A percentile compares a stretch with the other conserved stretches of the same genome.
phyloP scores from a whole-genome alignment of 331 rosid species.

The Malus hybrid region DNA sequence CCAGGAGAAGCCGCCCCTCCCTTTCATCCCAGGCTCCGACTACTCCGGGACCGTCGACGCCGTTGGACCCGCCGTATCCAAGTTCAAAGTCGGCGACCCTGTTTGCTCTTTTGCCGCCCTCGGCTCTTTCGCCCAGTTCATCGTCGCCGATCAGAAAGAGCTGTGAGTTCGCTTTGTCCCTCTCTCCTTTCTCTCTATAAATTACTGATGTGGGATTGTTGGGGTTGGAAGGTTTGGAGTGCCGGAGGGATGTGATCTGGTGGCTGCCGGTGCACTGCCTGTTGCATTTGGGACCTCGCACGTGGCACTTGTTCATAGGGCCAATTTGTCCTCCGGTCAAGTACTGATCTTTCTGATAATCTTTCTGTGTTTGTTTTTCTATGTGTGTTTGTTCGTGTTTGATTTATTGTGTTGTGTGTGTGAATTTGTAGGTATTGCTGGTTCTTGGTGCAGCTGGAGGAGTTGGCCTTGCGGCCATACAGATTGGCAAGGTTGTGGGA shows the following conservation, averaged over 20 bases:
- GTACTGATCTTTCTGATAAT: conserved; percentile 19
- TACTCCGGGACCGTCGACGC: conserved; percentile 79
- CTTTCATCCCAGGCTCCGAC: conserved; percentile 85
- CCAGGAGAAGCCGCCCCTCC: conserved; percentile 67
- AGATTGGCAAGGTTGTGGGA: conserved; percentile 79
- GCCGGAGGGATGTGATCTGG: conserved; percentile 82
- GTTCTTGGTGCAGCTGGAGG: conserved; percentile 98
- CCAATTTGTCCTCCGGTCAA: conserved; percentile 65
- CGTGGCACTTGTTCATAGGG: conserved; percentile 81
- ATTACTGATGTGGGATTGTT: neutral
- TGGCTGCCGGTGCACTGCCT: conserved; percentile 81
- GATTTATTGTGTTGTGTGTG: neutral
- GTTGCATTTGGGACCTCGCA: conserved; percentile 95
- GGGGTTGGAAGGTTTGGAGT: conserved; percentile 52
- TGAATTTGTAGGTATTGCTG: conserved; percentile 55
- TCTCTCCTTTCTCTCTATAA: neutral
- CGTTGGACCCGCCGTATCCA: conserved; percentile 61
- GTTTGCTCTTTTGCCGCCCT: conserved; percentile 63
- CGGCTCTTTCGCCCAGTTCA: conserved; percentile 75
- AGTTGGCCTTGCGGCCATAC: conserved; percentile 90
- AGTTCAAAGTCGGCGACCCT: conserved; percentile 55
- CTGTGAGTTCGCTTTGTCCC: conserved; percentile 33
- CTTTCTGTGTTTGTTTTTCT: neutral
- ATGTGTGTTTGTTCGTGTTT: neutral
- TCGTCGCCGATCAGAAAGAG: conserved; percentile 52